Evolutionary conservation across 352 stramenopile species (phyloP).

Genomic region (Phytophthora brassicae): DNA sequence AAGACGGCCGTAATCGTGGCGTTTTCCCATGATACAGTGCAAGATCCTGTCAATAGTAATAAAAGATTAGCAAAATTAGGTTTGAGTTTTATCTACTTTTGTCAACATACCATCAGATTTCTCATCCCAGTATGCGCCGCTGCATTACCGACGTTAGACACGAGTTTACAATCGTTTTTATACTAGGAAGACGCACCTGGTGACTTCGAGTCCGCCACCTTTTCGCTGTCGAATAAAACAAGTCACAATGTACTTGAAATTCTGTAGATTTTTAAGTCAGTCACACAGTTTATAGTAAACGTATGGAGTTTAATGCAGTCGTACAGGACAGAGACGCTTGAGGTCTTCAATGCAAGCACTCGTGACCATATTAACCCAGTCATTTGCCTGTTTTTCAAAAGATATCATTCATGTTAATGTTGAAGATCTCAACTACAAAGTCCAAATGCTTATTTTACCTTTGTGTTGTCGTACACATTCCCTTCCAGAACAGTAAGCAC

Average conservation of each 20-base stretch:
- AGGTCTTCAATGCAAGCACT: conserved; percentile 70
- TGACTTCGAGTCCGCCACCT: conserved; percentile 59
- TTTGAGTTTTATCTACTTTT: not conserved
- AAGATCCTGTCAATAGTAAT: conserved; percentile 40
- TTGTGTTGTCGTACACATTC: conserved; percentile 76
- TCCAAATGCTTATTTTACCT: conserved; percentile 36
- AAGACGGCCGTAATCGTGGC: conserved; percentile 64
- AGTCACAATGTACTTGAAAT: conserved; percentile 87
- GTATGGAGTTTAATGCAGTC: not conserved
- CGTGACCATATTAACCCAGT: conserved; percentile 74
- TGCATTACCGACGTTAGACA: conserved; percentile 12
- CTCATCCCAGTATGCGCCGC: conserved; percentile 71
- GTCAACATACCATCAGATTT: conserved; percentile 57
- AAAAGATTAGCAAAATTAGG: not conserved
- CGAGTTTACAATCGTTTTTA: not conserved
- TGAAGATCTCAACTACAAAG: not conserved
- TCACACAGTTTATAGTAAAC: not conserved
- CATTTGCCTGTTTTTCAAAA: conserved; percentile 45
- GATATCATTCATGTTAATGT: not conserved
- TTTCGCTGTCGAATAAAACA: conserved; percentile 72
- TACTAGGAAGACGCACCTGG: conserved; percentile 30
- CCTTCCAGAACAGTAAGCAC: conserved; percentile 73
- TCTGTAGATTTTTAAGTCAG: conserved; percentile 35
- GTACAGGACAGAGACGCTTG: conserved; percentile 57
- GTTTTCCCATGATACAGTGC: conserved; percentile 79